Evolutionary conservation across 345 rosid species (phyloP).

Genomic region (Heritiera fomes): DNA sequence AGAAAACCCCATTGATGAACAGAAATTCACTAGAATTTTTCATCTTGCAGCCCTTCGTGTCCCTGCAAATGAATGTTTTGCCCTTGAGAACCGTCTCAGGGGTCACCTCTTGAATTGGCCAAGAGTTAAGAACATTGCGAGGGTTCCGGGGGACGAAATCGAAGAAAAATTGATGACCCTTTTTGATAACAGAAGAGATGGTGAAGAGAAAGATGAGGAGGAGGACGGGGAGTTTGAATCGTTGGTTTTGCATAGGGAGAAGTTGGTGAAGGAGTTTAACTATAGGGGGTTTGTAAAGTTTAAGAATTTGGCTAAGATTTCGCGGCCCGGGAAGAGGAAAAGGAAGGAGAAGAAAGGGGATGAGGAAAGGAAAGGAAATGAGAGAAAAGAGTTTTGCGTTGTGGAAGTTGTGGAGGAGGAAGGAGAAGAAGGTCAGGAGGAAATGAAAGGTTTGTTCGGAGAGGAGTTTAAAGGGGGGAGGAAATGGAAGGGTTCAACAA

Average conservation of each 20-base stretch:
- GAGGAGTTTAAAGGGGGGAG: conserved; percentile 57
- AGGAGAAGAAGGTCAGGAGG: conserved; percentile 36
- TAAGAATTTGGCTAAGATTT: conserved; percentile 77
- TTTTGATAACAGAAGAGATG: neutral
- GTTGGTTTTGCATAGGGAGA: conserved; percentile 8
- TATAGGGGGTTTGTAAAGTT: conserved; percentile 66
- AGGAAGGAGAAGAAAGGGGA: conserved; percentile 33
- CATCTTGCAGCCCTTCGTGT: conserved; percentile 16
- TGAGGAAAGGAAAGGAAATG: conserved; percentile 31
- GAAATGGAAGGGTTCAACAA: conserved; percentile 82
- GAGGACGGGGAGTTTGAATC: conserved; percentile 5
- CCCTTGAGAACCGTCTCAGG: conserved; percentile 19
- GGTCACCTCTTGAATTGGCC: conserved; percentile 24
- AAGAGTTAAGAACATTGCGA: conserved; percentile 20
- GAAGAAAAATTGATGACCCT: conserved; percentile 14
- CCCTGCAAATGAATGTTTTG: conserved; percentile 9
- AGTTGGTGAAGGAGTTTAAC: conserved; percentile 58
- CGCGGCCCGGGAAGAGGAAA: conserved; percentile 64
- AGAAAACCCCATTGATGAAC: conserved; percentile 37
- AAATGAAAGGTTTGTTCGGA: conserved; percentile 69
- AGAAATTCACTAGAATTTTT: conserved; percentile 43
- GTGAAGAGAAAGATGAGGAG: neutral
- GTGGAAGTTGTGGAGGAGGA: conserved; percentile 65
- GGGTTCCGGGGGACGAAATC: conserved; percentile 15
- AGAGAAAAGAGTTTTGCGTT: conserved; percentile 43